Evolutionary conservation across 192 early-diverging fungal genomes (phyloP).

Genomic region (Coemansia sp.): DNA sequence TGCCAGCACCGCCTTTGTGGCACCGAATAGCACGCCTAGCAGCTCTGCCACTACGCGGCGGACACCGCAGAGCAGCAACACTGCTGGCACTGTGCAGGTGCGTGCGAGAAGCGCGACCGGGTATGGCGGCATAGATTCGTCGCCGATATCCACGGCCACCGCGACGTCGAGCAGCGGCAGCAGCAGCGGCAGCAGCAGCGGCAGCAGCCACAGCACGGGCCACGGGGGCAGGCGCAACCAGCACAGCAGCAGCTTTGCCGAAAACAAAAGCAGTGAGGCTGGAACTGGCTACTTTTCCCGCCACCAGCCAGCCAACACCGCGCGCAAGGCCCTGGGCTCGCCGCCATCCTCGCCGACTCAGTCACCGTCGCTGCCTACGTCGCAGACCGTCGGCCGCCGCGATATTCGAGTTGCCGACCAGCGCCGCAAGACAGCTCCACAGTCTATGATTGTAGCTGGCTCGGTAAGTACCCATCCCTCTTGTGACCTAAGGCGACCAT

Average conservation of each 20-base stretch:
- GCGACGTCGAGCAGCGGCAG: slow-evolving; percentile 12
- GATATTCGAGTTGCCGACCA: slow-evolving; percentile 17
- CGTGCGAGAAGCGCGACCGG: not conserved
- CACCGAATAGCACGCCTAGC: not conserved
- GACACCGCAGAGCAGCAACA: not conserved
- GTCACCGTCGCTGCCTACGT: not conserved
- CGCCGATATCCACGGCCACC: slow-evolving; percentile 13
- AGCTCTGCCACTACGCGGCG: not conserved
- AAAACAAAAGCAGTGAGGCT: slow-evolving; percentile 7
- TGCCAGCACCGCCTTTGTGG: not conserved
- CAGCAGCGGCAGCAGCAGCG: slow-evolving; percentile 13
- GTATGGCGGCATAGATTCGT: slow-evolving; percentile 2
- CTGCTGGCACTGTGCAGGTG: not conserved
- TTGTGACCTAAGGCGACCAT: not conserved
- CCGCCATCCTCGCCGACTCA: not conserved
- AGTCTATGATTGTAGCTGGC: slow-evolving; percentile 37
- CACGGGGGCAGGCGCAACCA: not conserved
- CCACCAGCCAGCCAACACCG: slow-evolving; percentile 9
- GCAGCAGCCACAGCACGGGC: slow-evolving; percentile 5
- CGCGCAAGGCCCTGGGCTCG: slow-evolving; percentile 7
- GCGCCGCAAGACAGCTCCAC: slow-evolving; percentile 34
- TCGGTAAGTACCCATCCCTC: slow-evolving; percentile 21
- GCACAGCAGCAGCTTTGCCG: not conserved
- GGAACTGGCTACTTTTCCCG: slow-evolving; percentile 14
- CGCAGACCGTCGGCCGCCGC: slow-evolving; percentile 5